A percentile compares a stretch with the other conserved stretches of the same genome.
phyloP scores from a whole-genome alignment of 345 rosid species.

The Eucalyptus rudis region DNA sequence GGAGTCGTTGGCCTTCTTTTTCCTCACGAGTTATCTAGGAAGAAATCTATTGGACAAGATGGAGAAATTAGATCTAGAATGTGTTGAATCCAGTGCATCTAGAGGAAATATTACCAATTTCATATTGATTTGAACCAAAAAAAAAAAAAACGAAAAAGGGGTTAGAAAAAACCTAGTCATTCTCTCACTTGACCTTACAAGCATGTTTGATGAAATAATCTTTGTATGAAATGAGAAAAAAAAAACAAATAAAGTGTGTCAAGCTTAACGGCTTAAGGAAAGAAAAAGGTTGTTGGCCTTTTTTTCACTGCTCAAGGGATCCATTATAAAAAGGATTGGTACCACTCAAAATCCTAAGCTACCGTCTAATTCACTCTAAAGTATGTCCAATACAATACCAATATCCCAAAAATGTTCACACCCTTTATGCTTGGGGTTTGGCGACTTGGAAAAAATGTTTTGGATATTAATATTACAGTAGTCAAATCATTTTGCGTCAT shows the following conservation, averaged over 20 bases:
- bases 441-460: neutral
- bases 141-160: neutral
- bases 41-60: neutral
- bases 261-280: neutral
- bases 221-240: neutral
- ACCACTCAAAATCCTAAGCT: too few relatives aligned
- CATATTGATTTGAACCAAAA: neutral
- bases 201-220: neutral
- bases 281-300: neutral
- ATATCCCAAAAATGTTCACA: rapidly evolving
- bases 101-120: neutral
- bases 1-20: neutral
- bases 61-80: neutral
- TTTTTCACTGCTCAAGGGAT: neutral
- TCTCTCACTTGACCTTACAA: neutral
- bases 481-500: rapidly evolving
- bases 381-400: rapidly evolving
- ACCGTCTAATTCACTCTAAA: too few relatives aligned
- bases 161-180: neutral
- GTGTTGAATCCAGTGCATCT: neutral
- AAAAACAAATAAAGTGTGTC: neutral
- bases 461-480: rapidly evolving
- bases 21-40: neutral
- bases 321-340: neutral
- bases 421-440: neutral